Percentiles rank a stretch among this genome's conserved stretches.
phyloP scores from a whole-genome alignment of 2,329 filamentous ascomycete species.

The Sordariomycetes sp. region DNA sequence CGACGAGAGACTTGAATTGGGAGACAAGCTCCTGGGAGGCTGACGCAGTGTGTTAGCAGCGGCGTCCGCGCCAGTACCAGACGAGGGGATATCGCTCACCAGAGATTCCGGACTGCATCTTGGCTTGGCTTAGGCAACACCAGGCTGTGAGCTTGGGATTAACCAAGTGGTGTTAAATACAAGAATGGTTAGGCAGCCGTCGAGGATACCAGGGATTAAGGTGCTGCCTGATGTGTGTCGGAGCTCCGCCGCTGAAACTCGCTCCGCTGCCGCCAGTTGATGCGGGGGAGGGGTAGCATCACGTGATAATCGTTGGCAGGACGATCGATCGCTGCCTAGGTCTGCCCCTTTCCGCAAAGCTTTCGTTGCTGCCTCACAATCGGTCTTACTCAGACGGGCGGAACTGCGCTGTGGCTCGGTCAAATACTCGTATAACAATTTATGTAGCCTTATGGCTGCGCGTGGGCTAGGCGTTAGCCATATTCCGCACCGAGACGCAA shows the following conservation, averaged over 20 bases:
- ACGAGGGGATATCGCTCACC: conserved; percentile 30
- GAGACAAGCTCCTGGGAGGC: conserved; percentile 68
- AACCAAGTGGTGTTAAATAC: neutral
- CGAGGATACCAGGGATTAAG: neutral
- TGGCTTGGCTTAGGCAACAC: conserved; percentile 2
- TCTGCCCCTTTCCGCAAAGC: neutral
- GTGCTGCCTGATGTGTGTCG: neutral
- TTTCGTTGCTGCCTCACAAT: neutral
- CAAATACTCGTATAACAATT: too few species aligned
- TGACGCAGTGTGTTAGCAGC: conserved; percentile 18
- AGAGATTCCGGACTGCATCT: conserved; percentile 72
- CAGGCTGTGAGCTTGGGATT: neutral
- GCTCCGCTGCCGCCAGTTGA: neutral
- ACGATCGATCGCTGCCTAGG: neutral
- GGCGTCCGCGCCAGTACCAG: neutral
- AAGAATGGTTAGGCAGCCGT: neutral
- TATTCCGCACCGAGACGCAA: too few species aligned
- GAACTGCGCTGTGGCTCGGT: too few species aligned
- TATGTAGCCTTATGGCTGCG: too few species aligned
- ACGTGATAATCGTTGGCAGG: neutral
- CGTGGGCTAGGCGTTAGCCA: too few species aligned
- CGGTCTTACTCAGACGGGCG: too few species aligned
- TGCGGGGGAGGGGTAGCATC: neutral
- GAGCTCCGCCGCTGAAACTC: neutral
- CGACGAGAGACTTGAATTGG: conserved; percentile 61